phyloP scores from a whole-genome alignment of 805 yeast genomes.

The Zygoascus biomembranicola region DNA sequence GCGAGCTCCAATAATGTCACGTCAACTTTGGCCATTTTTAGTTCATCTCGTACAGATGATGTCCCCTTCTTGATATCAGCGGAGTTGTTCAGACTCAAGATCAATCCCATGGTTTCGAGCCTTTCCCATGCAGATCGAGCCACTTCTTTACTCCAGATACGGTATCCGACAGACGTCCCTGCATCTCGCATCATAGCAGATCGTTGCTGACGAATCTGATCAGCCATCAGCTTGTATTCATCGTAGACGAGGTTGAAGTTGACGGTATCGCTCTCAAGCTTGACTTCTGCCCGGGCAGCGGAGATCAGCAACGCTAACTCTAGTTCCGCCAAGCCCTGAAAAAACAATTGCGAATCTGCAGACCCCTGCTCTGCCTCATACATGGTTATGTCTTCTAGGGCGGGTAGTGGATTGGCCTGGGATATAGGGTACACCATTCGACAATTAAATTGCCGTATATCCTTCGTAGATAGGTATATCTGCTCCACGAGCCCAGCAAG shows the following conservation, averaged over 20 bases:
- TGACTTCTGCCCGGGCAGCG: conserved; percentile 62
- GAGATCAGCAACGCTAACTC: conserved; percentile 67
- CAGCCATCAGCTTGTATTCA: conserved; percentile 59
- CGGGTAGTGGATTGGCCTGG: conserved; percentile 15
- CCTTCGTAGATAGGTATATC: conserved; percentile 53
- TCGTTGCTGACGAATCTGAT: conserved; percentile 34
- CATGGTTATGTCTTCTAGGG: conserved; percentile 13
- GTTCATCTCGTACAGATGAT: conserved; percentile 29
- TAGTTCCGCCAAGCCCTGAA: conserved; percentile 49
- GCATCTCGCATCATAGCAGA: conserved; percentile 28
- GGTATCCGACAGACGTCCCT: conserved; percentile 31
- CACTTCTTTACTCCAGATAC: conserved; percentile 53
- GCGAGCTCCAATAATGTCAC: conserved; percentile 27
- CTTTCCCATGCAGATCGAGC: conserved; percentile 70
- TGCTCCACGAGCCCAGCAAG: conserved; percentile 33
- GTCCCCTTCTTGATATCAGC: conserved; percentile 36
- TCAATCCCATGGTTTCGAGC: conserved; percentile 45
- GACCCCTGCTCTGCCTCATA: conserved; percentile 14
- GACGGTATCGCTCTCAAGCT: conserved; percentile 47
- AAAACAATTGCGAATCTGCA: conserved; percentile 21
- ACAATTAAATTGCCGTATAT: conserved; percentile 36
- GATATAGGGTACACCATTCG: conserved; percentile 22
- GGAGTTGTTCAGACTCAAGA: conserved; percentile 34
- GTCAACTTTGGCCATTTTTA: conserved; percentile 28
- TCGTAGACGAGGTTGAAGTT: conserved; percentile 71